Percentiles rank a stretch among this genome's conserved stretches.
These are phyloP conservation scores for Lathyrus sativus DNA, from an alignment of 306 rosid species.

Conservation along the genomic window DNA sequence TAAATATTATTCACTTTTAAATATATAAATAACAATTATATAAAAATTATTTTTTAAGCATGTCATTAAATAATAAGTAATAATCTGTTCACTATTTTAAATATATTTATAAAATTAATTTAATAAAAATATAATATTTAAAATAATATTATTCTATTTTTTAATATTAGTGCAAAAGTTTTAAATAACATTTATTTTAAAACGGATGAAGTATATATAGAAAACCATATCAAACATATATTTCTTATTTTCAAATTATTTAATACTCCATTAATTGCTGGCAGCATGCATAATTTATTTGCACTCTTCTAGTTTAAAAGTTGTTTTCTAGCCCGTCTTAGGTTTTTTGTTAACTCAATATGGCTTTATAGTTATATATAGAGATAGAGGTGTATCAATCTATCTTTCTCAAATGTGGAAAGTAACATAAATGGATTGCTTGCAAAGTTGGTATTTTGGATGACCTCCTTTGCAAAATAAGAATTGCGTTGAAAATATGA, in stretches of 20 bases:
- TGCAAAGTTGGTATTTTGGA: not conserved
- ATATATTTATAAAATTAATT: too few relatives aligned
- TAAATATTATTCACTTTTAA: too few relatives aligned
- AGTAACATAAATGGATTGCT: slow-evolving; percentile 5
- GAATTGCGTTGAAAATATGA: too few relatives aligned
- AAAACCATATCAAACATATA: not conserved
- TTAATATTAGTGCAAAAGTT: too few relatives aligned
- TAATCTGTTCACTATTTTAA: too few relatives aligned
- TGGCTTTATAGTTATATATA: not conserved
- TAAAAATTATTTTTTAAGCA: too few relatives aligned
- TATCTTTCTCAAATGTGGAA: not conserved
- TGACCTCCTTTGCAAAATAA: too few relatives aligned
- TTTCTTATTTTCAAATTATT: not conserved
- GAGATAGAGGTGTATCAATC: not conserved
- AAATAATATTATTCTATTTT: too few relatives aligned
- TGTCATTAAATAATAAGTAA: too few relatives aligned
- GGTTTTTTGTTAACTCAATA: not conserved
- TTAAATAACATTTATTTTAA: too few relatives aligned
- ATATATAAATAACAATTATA: too few relatives aligned
- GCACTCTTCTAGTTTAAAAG: not conserved
- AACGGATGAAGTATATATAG: not conserved
- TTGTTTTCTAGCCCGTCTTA: not conserved
- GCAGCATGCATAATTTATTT: not conserved
- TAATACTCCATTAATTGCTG: not conserved
- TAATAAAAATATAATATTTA: too few relatives aligned